Evolutionary conservation across 208 protist species (phyloP), one percentile per base, ranked within the genome.

Genomic region (Trypanosoma theileri): DNA sequence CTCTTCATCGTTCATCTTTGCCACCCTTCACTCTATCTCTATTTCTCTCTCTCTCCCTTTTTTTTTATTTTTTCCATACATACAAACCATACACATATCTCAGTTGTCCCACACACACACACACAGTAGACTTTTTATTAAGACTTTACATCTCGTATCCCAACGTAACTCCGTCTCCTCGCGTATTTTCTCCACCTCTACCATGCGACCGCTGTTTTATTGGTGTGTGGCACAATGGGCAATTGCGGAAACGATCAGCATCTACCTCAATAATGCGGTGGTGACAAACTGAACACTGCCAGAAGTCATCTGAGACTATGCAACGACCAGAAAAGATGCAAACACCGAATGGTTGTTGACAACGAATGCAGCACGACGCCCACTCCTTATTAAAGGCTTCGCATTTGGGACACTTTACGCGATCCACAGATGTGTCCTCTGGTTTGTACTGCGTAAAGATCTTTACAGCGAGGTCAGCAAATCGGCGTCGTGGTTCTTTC

Each of bases 381-480:
- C 95, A 98, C 61, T 98, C 97, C 64, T 91, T 90, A 65, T 96
- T 95, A 62, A 88, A 89, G 17, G 80, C 79, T 24, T 84, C 74
- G 67, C 97, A 98, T 9, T 75, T 82, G 41, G 81, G 76, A 73
- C 96, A 98, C 16, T 63, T 73, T 40, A 91, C 77, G 50, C 75
- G 83, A 70, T 90, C 86, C 16, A 89, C 74, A 17, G 80, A 90
- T 26, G 71, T 94, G 68, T 97, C 91, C 28, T 86, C 78, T 24
- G 93, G 95, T n/a, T 73, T 73, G 73, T 98, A 79, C 51, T 77
- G 79, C 28, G 89, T 97, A 67, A 98, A 98, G 63, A 98, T 95
- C 50, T 85, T 75, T 21, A 93, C 63, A 19, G 96, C 96, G 0
- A 98, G 77, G 66, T 97, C 84, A n/a, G 95, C 87, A 73, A 96